Base-by-base conservation (phyloP, 192 early-diverging fungal species). In the Gaertneriomyces semiglobifer region DNA sequence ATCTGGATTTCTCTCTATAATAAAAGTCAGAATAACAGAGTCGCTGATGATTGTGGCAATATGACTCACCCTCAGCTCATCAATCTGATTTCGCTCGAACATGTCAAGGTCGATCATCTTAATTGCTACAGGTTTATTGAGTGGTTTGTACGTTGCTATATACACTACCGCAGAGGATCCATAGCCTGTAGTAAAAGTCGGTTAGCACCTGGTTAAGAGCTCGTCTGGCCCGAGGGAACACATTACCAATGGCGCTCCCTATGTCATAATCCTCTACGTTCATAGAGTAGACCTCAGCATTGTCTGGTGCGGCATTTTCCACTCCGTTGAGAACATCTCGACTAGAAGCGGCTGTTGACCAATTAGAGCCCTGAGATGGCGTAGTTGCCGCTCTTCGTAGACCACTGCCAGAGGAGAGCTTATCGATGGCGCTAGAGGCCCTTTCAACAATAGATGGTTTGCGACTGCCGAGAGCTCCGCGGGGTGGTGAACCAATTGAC, bases 41-140 rank as follows among this genome's bases (percentile, higher is more conserved):
- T n/a, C 48, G 16, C 16, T 12, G 1, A 50, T 12, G 16, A 50
- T 18, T n/a, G 12, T 18, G 16, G 1, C 43, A 58, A 14, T 45
- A 45, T 52, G 11, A 76, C 74, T 66, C 77, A 90, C 88, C 67
- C 92, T 73, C 50, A 94, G 80, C 74, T 94, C 92, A 68, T 94
- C 92, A 65, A 94, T 94, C 73, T 94, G 92, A 71, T 91, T 90
- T 18, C 92, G 74, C 62, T 93, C 91, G 87, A 94, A 94, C 81
- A 86, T 85, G 69, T 94, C 92, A 64, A 94, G 75, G 71, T 94
- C 91, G 71, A 94, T 93, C 62, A 92, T 85, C 64, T 94, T 94
- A 55, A 93, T 82, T 6, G 88, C 89, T 20, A 93, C 85, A 20
- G 77, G 66, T 63, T 81, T 87, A 56, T 84, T 82, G 9, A 79